A percentile compares a stretch with the other conserved stretches of the same genome.
Conservation (phyloP, 441 rosid species). For the Lagerstroemia fauriei region DNA sequence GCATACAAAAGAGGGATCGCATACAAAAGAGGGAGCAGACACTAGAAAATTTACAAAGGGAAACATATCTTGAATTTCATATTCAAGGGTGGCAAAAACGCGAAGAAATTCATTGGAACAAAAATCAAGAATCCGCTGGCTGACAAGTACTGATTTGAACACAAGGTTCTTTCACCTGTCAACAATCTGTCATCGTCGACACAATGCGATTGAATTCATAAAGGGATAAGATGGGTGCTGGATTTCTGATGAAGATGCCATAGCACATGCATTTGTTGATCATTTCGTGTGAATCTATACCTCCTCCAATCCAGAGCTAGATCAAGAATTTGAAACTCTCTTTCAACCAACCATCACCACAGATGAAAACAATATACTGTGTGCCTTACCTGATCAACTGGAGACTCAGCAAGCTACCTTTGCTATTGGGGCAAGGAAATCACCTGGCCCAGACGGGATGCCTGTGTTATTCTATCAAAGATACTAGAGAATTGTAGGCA, state of each 20-base stretch:
- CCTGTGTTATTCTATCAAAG: background rate
- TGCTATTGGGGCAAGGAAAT: background rate
- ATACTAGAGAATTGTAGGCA: background rate
- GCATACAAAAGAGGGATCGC: background rate
- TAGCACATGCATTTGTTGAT: background rate
- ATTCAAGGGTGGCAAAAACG: background rate
- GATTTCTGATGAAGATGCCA: background rate
- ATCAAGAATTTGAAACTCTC: background rate
- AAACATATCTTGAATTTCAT: background rate
- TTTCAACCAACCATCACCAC: background rate
- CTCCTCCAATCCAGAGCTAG: background rate
- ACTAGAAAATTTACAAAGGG: background rate
- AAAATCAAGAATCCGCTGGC: background rate
- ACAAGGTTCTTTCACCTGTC: background rate
- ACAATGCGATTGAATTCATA: background rate
- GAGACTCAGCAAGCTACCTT: background rate
- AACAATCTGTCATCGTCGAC: background rate
- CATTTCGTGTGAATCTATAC: background rate
- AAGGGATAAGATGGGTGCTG: background rate
- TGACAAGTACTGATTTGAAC: background rate
- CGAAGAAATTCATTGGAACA: background rate
- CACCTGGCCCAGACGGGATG: background rate
- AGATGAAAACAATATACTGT: background rate
- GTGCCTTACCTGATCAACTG: background rate
- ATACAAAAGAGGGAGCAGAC: background rate